phyloP scores from a whole-genome alignment of 129 eudicot species.

The Flaveria bidentis region DNA sequence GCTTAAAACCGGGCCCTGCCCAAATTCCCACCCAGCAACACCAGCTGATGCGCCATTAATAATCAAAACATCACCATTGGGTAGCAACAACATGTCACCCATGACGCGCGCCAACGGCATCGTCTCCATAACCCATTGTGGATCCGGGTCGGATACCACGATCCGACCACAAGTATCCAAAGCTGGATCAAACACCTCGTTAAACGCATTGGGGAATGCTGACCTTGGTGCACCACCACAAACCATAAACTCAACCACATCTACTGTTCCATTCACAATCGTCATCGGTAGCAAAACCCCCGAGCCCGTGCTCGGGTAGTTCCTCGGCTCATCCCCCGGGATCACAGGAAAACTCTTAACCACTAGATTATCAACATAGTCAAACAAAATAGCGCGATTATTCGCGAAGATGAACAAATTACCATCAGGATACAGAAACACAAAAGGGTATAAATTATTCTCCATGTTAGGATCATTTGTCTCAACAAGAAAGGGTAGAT shows the following conservation, averaged over 20 bases:
- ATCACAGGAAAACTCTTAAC: conserved; percentile 52
- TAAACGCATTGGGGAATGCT: conserved; percentile 34
- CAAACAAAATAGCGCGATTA: conserved; percentile 51
- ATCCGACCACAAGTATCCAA: conserved; percentile 57
- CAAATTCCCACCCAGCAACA: conserved; percentile 63
- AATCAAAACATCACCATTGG: conserved; percentile 51
- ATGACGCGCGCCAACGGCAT: conserved; percentile 72
- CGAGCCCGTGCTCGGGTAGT: conserved; percentile 81
- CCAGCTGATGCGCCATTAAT: conserved; percentile 59
- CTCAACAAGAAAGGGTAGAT: conserved; percentile 45
- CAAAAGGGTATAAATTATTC: conserved; percentile 77
- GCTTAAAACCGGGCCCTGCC: conserved; percentile 52
- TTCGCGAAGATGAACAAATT: conserved; percentile 69
- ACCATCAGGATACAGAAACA: conserved; percentile 60
- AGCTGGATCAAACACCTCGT: conserved; percentile 43
- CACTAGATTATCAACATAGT: conserved; percentile 42
- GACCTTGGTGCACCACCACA: conserved; percentile 72
- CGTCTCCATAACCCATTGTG: conserved; percentile 62
- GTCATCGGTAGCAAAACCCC: conserved; percentile 65
- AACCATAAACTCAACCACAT: conserved; percentile 51
- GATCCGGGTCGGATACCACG: conserved; percentile 50
- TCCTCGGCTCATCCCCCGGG: conserved; percentile 72
- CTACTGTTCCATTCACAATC: conserved; percentile 27
- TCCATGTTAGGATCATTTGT: conserved; percentile 50
- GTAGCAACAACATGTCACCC: conserved; percentile 69